Evolutionary conservation across 2,329 filamentous ascomycete species (phyloP), one percentile per base, ranked within the genome.

Genomic region (Sporothrix humicola): DNA sequence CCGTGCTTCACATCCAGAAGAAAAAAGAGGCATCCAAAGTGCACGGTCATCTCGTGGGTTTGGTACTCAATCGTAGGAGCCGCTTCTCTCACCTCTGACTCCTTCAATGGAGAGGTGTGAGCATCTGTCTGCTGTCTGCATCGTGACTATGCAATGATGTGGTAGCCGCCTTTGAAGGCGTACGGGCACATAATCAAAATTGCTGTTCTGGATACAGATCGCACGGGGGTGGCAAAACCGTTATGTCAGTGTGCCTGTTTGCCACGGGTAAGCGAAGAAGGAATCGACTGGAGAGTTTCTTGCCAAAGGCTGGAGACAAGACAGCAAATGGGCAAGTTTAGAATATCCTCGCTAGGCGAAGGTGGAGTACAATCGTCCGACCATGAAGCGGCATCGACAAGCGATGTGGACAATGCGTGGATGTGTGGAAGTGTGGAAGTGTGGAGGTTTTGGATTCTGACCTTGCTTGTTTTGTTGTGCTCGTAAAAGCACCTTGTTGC

Each of bases 171-270:
- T 37, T 7, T 37, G 7, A 37, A 37, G 31, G 31, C 31, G 5
- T 37, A 37, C 31, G 2, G 31, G 31, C 31, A 37, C 31, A 37
- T 37, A 37, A 37, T 37, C 31, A 37, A 20, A 23, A 56, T 26
- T 37, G 5, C 52, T 71, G 54, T 56, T 54, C 37, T 56, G 10
- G 46, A 37, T 17, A n/a, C 31, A 13, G 44, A 65, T 58, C 63
- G 13, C 58, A 65, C 31, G 31, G 58, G 66, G 66, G 58, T 73
- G 72, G 58, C 56, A 73, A 71, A 70, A 48, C 65, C 31, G 54
- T 56, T 70, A n/a, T 23, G 7, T 3, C 54, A 37, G 37, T 13
- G 37, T 69, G 23, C 13, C 17, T 20, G 58, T 13, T 42, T 61
- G 15, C 58, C 31, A 26, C 10, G 52, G 52, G 20, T 12, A 56